Base-by-base conservation (phyloP, 805 yeast genomes). In the Cyberlindnera meyerae region DNA sequence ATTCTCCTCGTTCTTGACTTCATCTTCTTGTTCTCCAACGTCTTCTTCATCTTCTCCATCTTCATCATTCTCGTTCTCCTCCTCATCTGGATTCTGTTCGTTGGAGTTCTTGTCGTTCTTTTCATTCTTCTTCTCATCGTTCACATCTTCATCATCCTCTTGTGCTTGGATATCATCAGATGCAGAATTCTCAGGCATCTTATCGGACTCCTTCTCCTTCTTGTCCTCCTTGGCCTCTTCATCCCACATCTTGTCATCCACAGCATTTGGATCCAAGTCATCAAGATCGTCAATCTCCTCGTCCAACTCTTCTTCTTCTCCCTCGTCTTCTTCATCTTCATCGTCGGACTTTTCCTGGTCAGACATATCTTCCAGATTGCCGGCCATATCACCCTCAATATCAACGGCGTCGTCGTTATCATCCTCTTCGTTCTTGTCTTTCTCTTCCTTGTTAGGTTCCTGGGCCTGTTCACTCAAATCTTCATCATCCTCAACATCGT, bases 231-330 rank as follows among this genome's bases (percentile, higher is more conserved):
- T 72, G 11, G 82, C 84, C 56, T 90, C 88, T 52, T 89, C 97
- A 53, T 90, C 93, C 96, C 97, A 90, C 96, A 87, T 87, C 62
- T 87, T 90, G 48, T 90, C 97, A 57, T 90, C 97, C 33, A 90
- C 77, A 4, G 96, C 95, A 61, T 88, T 86, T 2, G 96, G 96
- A 67, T 89, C 97, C 45, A 82, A 68, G 39, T 87, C 95, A 57
- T 85, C 95, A 22, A 90, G 63, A 52, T 89, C 85, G 46, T 90
- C 97, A 28, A 88, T 71, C 54, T 88, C 90, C 46, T 89, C 96
- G 54, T 89, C 96, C 37, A 85, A 53, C 3, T 85, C 94, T 31
- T 83, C 81, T 6, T 80, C 77, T 0, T 76, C 79, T 4, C 77
- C 76, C 6, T 77, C 77, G 3, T 72, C 72, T 2, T 67, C 67